Evolutionary conservation across 2,329 filamentous ascomycete genomes (phyloP).

Genomic region (Boeremia exigua): DNA sequence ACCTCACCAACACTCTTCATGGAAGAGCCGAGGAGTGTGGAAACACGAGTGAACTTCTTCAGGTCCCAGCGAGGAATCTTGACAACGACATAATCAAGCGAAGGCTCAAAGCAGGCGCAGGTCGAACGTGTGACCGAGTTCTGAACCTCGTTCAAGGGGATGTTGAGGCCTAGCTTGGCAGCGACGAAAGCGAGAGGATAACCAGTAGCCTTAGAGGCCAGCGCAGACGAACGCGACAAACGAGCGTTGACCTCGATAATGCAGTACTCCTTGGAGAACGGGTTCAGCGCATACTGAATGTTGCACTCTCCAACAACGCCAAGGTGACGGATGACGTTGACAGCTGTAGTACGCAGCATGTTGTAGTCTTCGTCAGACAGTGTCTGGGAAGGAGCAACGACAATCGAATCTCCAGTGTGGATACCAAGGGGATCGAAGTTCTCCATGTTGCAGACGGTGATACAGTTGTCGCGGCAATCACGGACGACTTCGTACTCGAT

Average conservation of each 20-base stretch:
- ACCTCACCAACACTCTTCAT: conserved; percentile 99
- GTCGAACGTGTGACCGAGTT: conserved; percentile 96
- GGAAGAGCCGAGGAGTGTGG: conserved; percentile 91
- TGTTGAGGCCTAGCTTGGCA: conserved; percentile 92
- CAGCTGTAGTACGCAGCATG: conserved; percentile 95
- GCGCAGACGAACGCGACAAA: conserved; percentile 90
- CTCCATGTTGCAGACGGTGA: conserved; percentile 99
- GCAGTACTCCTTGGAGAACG: conserved; percentile 94
- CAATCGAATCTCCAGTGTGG: conserved; percentile 97
- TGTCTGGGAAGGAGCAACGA: conserved; percentile 96
- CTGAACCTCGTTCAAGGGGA: conserved; percentile 93
- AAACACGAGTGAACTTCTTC: conserved; percentile 98
- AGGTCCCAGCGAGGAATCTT: conserved; percentile 99
- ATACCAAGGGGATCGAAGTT: conserved; percentile 99
- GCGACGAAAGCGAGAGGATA: conserved; percentile 97
- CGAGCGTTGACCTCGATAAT: conserved; percentile 99
- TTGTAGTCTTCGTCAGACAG: conserved; percentile 98
- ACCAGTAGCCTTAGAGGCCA: conserved; percentile 96
- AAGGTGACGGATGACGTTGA: conserved; percentile 95
- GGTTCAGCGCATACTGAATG: conserved; percentile 97
- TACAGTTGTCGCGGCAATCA: conserved; percentile 95
- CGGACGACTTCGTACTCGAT: conserved; percentile 99
- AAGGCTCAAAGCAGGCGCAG: conserved; percentile 97
- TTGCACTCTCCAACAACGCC: conserved; percentile 99
- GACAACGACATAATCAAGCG: conserved; percentile 95